phyloP scores from a whole-genome alignment of 768 basidiomycete species.

The Mycena crocata region DNA sequence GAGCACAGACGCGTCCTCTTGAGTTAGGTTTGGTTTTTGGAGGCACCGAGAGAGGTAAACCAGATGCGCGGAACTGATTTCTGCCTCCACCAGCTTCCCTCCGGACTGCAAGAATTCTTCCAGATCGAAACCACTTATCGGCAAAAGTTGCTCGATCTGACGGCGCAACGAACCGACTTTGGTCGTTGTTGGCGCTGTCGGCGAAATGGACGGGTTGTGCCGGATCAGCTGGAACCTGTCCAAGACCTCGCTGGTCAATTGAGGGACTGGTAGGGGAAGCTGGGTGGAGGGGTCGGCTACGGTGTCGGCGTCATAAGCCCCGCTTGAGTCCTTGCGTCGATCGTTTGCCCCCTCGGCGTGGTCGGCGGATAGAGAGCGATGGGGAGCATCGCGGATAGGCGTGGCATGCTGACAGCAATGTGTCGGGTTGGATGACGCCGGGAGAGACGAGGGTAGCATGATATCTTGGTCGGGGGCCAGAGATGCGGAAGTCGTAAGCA shows the following conservation, averaged over 20 bases:
- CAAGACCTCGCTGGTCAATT: neutral
- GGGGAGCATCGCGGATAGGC: neutral
- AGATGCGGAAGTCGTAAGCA: neutral
- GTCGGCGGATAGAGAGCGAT: neutral
- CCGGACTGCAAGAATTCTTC: neutral
- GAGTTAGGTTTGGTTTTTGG: neutral
- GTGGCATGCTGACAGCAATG: neutral
- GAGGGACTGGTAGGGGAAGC: neutral
- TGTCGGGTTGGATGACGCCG: neutral
- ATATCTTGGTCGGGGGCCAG: neutral
- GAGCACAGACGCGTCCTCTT: neutral
- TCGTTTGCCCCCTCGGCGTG: neutral
- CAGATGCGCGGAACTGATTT: neutral
- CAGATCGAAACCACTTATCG: neutral
- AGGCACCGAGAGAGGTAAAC: neutral
- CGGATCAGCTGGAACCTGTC: neutral
- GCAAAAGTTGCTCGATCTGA: neutral
- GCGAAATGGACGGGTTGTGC: neutral
- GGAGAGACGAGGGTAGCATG: neutral
- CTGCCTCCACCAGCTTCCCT: neutral
- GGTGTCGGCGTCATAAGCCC: neutral
- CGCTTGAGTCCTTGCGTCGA: neutral
- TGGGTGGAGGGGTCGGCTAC: neutral
- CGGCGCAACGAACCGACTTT: neutral
- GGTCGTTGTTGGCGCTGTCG: neutral